Base-by-base conservation (phyloP, 257 asterid species). In the Nicotiana tomentosiformis region DNA sequence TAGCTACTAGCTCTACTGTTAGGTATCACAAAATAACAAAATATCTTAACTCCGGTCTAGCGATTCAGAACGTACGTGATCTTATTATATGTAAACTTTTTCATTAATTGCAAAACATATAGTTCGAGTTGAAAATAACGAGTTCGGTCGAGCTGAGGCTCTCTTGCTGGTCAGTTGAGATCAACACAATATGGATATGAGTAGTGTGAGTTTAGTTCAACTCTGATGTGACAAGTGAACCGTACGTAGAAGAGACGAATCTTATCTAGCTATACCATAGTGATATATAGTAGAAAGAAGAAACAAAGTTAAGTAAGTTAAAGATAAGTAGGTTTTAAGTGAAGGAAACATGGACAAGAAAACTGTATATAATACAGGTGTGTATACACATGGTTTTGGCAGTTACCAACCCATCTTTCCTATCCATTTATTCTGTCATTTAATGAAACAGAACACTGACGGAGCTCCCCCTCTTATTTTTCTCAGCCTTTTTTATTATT, bases 341-440 rank as follows among this genome's bases (percentile, higher is more conserved):
- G 57, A 69, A 39, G 18, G 33, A n/a, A 69, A 69, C 5, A 69
- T 69, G 32, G 33, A 69, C n/a, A 69, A 39, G 32, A 69, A 20
- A 18, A n/a, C 57, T 74, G 37, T 51, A 51, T 72, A 37, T 67
- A 76, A 20, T 12, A 64, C 81, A 85, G 82, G 81, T 83, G 66
- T 26, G 82, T 85, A 84, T 74, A 84, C 87, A 86, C 84, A 87
- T 89, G 90, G 87, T 80, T 86, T 86, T 65, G 89, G 90, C 92
- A 86, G 88, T 89, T 91, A 91, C 90, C 87, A 83, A 83, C 91
- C 89, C 89, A 89, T 89, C 90, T 85, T 92, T 90, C 87, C 87
- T 81, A 86, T 90, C 91, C 95, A 81, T 88, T 90, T 87, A 83
- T 92, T 89, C 93, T 87, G 86, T 84, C 93, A 90, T 89, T 90